phyloP scores from a whole-genome alignment of 441 rosid species.

The Syzygium malaccense region DNA sequence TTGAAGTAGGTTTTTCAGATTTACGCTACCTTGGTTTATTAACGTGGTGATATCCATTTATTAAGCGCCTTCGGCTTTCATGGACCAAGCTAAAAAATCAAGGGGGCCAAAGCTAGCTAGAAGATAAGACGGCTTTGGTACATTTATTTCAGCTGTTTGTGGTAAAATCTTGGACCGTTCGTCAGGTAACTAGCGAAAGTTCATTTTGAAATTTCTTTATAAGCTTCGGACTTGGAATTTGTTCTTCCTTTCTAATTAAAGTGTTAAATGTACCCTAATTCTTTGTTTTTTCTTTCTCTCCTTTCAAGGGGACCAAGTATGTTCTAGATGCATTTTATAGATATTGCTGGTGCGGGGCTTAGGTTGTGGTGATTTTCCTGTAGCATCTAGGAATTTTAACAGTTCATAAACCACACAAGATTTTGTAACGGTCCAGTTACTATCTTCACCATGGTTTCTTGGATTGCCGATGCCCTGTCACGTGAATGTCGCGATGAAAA shows the following conservation, averaged over 20 bases:
- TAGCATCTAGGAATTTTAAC: not conserved
- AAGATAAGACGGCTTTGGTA: not conserved
- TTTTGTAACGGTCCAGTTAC: not conserved
- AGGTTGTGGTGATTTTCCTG: not conserved
- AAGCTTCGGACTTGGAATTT: not conserved
- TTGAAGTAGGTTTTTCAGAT: not conserved
- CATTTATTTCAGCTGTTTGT: not conserved
- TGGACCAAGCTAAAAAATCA: not conserved
- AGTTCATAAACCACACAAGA: not conserved
- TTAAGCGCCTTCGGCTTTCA: not conserved
- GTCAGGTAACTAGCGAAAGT: not conserved
- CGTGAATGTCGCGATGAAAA: not conserved
- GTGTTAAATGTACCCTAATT: not conserved
- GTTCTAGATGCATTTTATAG: not conserved
- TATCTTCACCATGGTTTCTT: not conserved
- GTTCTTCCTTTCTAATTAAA: not conserved
- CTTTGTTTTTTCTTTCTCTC: not conserved
- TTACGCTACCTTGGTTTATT: not conserved
- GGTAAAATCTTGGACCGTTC: not conserved
- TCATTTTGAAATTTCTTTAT: not conserved
- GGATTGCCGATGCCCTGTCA: not conserved
- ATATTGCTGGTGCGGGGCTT: not conserved
- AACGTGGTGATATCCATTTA: not conserved
- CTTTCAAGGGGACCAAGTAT: not conserved
- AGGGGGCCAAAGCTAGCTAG: not conserved